Percentiles rank a stretch among this genome's conserved stretches.
Evolutionary conservation across 768 basidiomycete species (phyloP).

Genomic region (Collybiopsis confluens): DNA sequence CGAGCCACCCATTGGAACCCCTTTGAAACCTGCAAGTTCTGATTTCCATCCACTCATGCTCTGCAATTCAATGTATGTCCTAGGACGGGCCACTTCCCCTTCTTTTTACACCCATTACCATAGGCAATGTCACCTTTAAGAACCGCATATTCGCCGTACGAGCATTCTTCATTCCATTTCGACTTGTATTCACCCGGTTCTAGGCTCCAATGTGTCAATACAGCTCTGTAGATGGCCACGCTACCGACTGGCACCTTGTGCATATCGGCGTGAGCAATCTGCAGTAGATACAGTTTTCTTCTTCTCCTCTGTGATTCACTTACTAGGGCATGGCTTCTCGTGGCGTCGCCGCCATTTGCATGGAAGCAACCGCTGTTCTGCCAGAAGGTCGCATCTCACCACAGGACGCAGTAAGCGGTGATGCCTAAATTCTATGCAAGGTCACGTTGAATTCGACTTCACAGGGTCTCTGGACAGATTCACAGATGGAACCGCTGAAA

Average conservation of each 20-base stretch:
- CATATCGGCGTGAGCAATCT: conserved; percentile 55
- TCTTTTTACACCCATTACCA: conserved; percentile 63
- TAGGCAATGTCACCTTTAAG: conserved; percentile 62
- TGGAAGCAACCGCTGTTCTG: conserved; percentile 73
- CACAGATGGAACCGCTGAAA: conserved; percentile 66
- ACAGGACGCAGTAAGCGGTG: conserved; percentile 55
- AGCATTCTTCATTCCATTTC: not conserved
- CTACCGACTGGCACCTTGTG: conserved; percentile 81
- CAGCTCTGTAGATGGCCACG: conserved; percentile 66
- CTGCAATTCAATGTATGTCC: too few relatives aligned
- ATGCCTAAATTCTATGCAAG: not conserved
- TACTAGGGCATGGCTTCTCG: conserved; percentile 65
- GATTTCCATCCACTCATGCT: too few relatives aligned
- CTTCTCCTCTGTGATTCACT: not conserved
- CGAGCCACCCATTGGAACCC: conserved; percentile 50
- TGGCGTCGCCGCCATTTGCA: conserved; percentile 63
- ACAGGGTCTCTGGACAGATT: conserved; percentile 71
- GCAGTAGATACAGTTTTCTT: not conserved
- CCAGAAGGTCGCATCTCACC: conserved; percentile 78
- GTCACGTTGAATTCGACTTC: not conserved
- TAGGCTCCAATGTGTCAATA: conserved; percentile 85
- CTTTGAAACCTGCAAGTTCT: conserved; percentile 6
- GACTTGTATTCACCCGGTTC: not conserved
- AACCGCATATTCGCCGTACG: conserved; percentile 70
- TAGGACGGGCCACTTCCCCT: conserved; percentile 50